Evolutionary conservation across 2,329 filamentous ascomycete species (phyloP).

Genomic region (Aureobasidium uvarum): DNA sequence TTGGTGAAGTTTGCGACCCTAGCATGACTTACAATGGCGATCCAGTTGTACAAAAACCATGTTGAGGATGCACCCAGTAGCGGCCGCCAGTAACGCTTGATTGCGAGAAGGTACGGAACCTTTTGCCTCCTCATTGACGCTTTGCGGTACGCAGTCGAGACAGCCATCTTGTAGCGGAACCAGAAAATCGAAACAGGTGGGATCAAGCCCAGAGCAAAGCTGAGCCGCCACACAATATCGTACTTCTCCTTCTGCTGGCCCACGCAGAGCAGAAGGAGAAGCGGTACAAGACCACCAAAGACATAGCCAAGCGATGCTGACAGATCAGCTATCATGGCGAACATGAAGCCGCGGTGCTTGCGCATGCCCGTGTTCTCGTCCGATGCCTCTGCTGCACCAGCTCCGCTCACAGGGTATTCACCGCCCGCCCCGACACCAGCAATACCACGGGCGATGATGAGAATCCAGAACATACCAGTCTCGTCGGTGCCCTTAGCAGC

Average conservation of each 20-base stretch:
- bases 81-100: slow-evolving; percentile 68
- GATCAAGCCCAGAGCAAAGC: slow-evolving; percentile 71
- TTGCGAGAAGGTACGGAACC: slow-evolving; percentile 50
- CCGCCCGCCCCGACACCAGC: slow-evolving; percentile 47
- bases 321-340: slow-evolving; percentile 56
- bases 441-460: slow-evolving; percentile 47
- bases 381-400: slow-evolving; percentile 54
- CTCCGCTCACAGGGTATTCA: slow-evolving; percentile 54
- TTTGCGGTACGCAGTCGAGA: slow-evolving; percentile 72
- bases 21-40: slow-evolving; percentile 59
- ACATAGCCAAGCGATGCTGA: slow-evolving; percentile 54
- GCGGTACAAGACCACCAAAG: slow-evolving; percentile 45
- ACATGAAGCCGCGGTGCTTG: slow-evolving; percentile 55
- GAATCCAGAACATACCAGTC: slow-evolving; percentile 44
- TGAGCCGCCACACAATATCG: slow-evolving; percentile 68
- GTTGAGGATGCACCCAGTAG: slow-evolving; percentile 67
- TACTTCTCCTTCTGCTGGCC: slow-evolving; percentile 45
- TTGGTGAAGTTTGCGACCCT: too few relatives aligned
- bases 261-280: slow-evolving; percentile 54
- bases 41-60: slow-evolving; percentile 77
- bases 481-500: slow-evolving; percentile 33
- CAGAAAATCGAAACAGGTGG: slow-evolving; percentile 69
- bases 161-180: slow-evolving; percentile 67
- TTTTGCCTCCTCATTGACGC: slow-evolving; percentile 62
- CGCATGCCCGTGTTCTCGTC: slow-evolving; percentile 50